Conservation (phyloP, 306 rosid genomes). For the Datisca glomerata region DNA sequence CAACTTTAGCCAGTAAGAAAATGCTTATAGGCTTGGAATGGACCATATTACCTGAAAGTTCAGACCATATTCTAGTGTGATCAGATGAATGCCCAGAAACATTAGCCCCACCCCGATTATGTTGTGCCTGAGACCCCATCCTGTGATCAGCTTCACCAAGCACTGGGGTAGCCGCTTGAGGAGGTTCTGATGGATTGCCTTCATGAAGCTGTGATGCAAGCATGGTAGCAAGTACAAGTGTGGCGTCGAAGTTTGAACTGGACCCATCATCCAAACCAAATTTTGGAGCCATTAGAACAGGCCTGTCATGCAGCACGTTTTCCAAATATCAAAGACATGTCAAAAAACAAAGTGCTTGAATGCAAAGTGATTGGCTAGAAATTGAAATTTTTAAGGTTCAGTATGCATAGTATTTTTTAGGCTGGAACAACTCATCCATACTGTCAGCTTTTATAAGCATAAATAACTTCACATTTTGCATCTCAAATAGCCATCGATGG, state of each 20-base stretch:
- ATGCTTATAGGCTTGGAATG: too few relatives aligned
- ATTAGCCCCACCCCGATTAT: conserved; percentile 35
- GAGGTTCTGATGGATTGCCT: conserved; percentile 44
- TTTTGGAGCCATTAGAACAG: conserved; percentile 85
- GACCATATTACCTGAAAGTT: conserved; percentile 91
- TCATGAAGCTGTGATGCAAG: conserved; percentile 66
- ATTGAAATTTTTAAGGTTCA: too few relatives aligned
- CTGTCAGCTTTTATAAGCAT: too few relatives aligned
- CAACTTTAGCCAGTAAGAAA: too few relatives aligned
- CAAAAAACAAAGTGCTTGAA: neutral
- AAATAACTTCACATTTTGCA: too few relatives aligned
- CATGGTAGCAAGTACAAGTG: conserved; percentile 97
- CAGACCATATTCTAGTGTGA: conserved; percentile 91
- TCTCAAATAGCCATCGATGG: too few relatives aligned
- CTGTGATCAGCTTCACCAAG: conserved; percentile 39
- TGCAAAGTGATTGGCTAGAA: neutral
- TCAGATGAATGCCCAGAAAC: conserved; percentile 73
- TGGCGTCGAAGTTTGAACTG: conserved; percentile 69
- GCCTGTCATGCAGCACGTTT: conserved; percentile 33
- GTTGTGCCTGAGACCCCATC: conserved; percentile 32
- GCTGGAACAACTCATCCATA: too few relatives aligned
- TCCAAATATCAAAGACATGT: neutral
- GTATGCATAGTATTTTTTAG: too few relatives aligned
- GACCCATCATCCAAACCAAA: conserved; percentile 77
- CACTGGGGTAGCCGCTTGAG: conserved; percentile 24